Percentiles rank a stretch among this genome's conserved stretches.
Evolutionary conservation across 2,329 filamentous ascomycete species (phyloP).

Genomic region (Leptosphaerulina australis): DNA sequence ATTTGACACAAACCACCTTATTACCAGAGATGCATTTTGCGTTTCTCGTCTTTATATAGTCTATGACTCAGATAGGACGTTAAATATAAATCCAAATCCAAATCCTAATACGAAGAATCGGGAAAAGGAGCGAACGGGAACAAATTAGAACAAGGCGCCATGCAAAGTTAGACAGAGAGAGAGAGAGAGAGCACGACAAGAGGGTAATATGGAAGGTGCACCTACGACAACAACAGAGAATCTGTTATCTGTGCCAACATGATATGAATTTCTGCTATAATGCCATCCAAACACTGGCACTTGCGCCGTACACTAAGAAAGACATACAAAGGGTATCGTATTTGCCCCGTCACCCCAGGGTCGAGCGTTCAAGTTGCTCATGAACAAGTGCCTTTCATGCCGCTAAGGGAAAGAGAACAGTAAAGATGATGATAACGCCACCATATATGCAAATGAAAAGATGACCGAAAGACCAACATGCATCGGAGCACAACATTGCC

Average conservation of each 20-base stretch:
- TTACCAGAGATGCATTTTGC: no score
- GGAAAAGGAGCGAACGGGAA: no score
- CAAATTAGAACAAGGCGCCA: no score
- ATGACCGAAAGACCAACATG: neutral
- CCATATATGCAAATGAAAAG: conserved; percentile 20
- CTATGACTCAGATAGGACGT: no score
- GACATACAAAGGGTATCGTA: conserved; percentile 32
- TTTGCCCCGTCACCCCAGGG: conserved; percentile 13
- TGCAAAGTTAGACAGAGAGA: no score
- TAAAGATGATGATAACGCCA: conserved; percentile 19
- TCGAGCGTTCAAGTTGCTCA: conserved; percentile 13
- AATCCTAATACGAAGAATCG: no score
- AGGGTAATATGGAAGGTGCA: no score
- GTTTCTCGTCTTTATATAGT: no score
- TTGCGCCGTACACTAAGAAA: neutral
- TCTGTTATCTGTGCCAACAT: neutral
- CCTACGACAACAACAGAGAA: no score
- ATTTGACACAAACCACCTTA: no score
- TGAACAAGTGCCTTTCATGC: conserved; percentile 17
- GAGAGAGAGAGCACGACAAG: no score
- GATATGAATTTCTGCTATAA: neutral
- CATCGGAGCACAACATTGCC: neutral
- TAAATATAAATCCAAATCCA: no score
- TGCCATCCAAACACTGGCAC: neutral
- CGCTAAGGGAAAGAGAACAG: conserved; percentile 20